Base-by-base conservation (phyloP, 805 yeast species). In the Candida insectorum region DNA sequence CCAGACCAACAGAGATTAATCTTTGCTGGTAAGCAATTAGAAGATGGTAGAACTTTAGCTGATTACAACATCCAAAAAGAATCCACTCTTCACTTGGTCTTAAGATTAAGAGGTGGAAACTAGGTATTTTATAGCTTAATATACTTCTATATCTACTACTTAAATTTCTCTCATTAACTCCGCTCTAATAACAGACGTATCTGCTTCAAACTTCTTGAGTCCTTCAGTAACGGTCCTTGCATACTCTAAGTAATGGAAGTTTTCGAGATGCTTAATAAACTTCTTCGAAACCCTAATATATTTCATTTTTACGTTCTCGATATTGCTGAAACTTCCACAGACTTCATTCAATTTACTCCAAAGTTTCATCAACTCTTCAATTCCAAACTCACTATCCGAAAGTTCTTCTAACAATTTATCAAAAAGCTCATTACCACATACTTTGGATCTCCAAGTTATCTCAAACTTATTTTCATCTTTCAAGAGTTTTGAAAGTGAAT, bases 51-150 rank as follows among this genome's bases (percentile, higher is more conserved):
- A 77, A 88, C 97, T 45, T 73, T 88, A 48, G 81, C 95, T 47
- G 96, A 88, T 74, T 88, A 88, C 89, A 88, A 88, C 84, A 88
- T 88, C 69, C 96, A 87, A 74, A 88, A 88, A 78, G 96, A 88
- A 74, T 86, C 96, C 46, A 89, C 96, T 43, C 70, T 88, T 35
- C 96, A 89, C 71, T 80, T 91, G 75, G 97, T 89, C 51, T 75
- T 91, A 51, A 87, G 97, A 79, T 84, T 89, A 67, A 85, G 97
- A 79, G 97, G 97, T 77, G 96, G 96, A 73, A 27, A 37, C 31
- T 39, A 46, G 39, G 33, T 35, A 23, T 27, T 22, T 31, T 16
- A 26, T 27, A 27, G 18, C 20, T 16, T n/a, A 33, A 27, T 27
- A 16, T 32, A 28, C 25, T 28, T 25, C n/a, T 6, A 12, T n/a